Evolutionary conservation across 2,329 filamentous ascomycete species (phyloP), one percentile per base, ranked within the genome.

Genomic region (Verticillium isaacii): DNA sequence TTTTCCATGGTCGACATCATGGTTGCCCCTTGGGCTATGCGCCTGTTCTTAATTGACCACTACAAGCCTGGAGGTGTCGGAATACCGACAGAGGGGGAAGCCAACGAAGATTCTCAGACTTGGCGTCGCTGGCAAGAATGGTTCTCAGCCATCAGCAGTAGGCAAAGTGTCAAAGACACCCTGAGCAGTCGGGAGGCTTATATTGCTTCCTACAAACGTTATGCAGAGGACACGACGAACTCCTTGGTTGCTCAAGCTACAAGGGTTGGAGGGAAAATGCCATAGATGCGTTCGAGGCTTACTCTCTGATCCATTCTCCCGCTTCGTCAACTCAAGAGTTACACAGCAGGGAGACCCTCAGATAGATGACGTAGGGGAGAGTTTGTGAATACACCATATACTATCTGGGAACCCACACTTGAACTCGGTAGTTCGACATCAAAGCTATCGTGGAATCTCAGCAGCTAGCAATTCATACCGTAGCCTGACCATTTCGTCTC

Each of bases 41-140:
- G 90, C 15, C 70, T 92, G 23, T 93, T 89, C 78, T 76, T 92
- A 6, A 88, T 93, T 66, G 89, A 93, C 67, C 82, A 91, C 65
- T 93, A 89, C 71, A 93, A 93, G 70, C 69, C 75, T 0, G 83
- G 82, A 0, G 84, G 84, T 0, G 66, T 80, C 2, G 80, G 79
- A 0, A 75, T 85, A 29, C 79, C 81, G 1, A 62, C 60, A 0
- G 58, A 69, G 37, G 65, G 65, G 3, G 59, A 68, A 17, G 66
- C 62, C 12, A 67, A 74, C 65, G 58, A 78, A 12, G 84, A 89
- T 41, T 84, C 85, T 59, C 72, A 72, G 39, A 70, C 82, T 2
- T 93, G 89, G 90, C 73, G 68, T 52, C 78, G 89, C 57, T 93
- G 89, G 86, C 77, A 81, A 67, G 78, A 70, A 59, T 94, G 89